These are phyloP conservation scores for Fimicolochytrium jonesii DNA, from an alignment of 192 early-diverging fungal species.

Conservation along the genomic window DNA sequence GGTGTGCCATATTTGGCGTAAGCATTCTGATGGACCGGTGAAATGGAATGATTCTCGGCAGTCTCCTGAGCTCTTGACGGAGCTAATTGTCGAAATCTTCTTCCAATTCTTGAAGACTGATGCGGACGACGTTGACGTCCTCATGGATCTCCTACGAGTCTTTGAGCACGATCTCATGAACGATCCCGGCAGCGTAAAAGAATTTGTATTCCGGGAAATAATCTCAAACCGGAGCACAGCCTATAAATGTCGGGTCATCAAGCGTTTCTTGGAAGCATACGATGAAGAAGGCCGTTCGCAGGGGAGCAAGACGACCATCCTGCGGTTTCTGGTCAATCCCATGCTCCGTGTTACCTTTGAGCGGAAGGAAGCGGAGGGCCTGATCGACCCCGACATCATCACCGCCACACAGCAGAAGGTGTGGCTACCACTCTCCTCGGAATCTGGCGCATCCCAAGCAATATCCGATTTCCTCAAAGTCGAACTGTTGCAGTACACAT, in stretches of 20 bases:
- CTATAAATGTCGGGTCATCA: conserved; percentile 65
- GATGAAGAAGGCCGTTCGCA: conserved; percentile 53
- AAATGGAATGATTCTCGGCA: conserved; percentile 14
- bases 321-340: conserved; percentile 83
- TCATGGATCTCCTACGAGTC: conserved; percentile 71
- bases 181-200: conserved; percentile 54
- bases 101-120: conserved; percentile 62
- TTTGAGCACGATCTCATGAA: conserved; percentile 66
- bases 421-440: conserved; percentile 50
- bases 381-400: conserved; percentile 61
- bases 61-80: conserved; percentile 42
- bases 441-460: conserved; percentile 29
- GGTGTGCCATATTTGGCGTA: conserved; percentile 24
- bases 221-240: conserved; percentile 26
- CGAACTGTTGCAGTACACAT: conserved; percentile 89
- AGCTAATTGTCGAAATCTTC: conserved; percentile 68
- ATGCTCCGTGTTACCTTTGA: conserved; percentile 70
- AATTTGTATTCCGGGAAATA: conserved; percentile 70
- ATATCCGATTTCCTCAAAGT: conserved; percentile 46
- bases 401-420: conserved; percentile 56
- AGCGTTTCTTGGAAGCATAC: conserved; percentile 75
- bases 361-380: conserved; percentile 39
- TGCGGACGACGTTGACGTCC: conserved; percentile 59
- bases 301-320: conserved; percentile 64
- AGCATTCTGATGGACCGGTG: conserved; percentile 10